Conservation (phyloP, 2,329 filamentous ascomycete species). For the Raffaelea deltoideospora region DNA sequence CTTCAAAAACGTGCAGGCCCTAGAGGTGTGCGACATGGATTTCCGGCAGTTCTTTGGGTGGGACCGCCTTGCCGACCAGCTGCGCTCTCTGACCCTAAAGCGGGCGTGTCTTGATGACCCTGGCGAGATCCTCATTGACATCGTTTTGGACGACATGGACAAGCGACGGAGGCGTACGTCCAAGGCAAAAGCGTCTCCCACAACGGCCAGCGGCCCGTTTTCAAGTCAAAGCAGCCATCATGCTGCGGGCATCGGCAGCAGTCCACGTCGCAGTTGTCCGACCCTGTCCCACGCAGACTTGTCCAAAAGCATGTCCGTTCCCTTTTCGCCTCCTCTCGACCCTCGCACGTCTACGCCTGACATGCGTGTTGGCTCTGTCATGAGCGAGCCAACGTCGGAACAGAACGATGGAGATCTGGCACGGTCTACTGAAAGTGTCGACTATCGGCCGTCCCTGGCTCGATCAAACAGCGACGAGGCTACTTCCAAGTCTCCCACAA, state of each 20-base stretch:
- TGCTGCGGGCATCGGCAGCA: conserved; percentile 18
- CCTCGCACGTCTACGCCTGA: conserved; percentile 31
- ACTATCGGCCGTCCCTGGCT: conserved; percentile 27
- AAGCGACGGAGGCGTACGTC: conserved; percentile 76
- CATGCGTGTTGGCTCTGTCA: conserved; percentile 44
- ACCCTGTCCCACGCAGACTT: conserved; percentile 50
- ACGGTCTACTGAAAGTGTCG: too few relatives aligned
- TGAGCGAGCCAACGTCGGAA: conserved; percentile 30
- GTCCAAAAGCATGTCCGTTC: conserved; percentile 52
- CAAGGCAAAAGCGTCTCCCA: conserved; percentile 69
- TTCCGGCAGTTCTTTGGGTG: conserved; percentile 96
- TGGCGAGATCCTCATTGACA: conserved; percentile 76
- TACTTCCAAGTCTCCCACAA: conserved; percentile 22
- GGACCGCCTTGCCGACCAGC: conserved; percentile 83
- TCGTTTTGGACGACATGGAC: conserved; percentile 93
- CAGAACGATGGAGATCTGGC: conserved; percentile 19
- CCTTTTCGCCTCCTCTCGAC: conserved; percentile 46
- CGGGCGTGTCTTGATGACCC: conserved; percentile 80
- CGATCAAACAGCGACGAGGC: conserved; percentile 32
- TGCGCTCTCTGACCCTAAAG: conserved; percentile 79
- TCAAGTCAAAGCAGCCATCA: conserved; percentile 4
- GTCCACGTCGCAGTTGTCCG: conserved; percentile 49
- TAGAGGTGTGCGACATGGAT: conserved; percentile 91
- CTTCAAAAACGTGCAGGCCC: conserved; percentile 89
- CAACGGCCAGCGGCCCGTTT: conserved; percentile 45